phyloP scores from a whole-genome alignment of 768 basidiomycete genomes.

The Agaricus blazei region DNA sequence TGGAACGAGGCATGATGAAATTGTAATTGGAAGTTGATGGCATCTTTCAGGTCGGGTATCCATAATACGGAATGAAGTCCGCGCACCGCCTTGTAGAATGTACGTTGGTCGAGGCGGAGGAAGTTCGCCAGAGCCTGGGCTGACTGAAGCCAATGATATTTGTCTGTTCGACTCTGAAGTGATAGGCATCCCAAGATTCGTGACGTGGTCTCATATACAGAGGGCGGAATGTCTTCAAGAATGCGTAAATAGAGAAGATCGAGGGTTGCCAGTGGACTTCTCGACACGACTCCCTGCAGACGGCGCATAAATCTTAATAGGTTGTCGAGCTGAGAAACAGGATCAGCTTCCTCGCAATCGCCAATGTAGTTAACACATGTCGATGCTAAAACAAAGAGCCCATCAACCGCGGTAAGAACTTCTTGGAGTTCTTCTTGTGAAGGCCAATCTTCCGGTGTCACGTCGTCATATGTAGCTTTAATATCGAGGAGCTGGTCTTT shows the following conservation, averaged over 20 bases:
- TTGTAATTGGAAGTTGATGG: neutral
- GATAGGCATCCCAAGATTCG: neutral
- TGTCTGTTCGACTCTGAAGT: neutral
- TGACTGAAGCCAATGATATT: neutral
- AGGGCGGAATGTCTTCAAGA: neutral
- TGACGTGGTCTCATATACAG: neutral
- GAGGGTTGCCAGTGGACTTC: neutral
- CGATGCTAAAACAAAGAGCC: neutral
- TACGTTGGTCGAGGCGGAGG: neutral
- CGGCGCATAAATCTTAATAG: neutral
- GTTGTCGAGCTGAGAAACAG: neutral
- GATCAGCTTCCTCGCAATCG: neutral
- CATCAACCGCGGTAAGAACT: neutral
- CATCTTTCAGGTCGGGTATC: neutral
- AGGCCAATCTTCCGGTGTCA: neutral
- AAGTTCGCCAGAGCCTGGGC: neutral
- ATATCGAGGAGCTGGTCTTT: neutral
- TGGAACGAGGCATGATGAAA: conserved; percentile 2
- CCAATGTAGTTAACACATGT: neutral
- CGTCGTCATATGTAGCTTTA: neutral
- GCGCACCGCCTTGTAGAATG: neutral
- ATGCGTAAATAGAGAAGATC: neutral
- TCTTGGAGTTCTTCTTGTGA: neutral
- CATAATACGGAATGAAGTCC: neutral
- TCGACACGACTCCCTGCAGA: neutral